phyloP scores from a whole-genome alignment of 352 stramenopile genomes.

The Phytophthora hibernalis region DNA sequence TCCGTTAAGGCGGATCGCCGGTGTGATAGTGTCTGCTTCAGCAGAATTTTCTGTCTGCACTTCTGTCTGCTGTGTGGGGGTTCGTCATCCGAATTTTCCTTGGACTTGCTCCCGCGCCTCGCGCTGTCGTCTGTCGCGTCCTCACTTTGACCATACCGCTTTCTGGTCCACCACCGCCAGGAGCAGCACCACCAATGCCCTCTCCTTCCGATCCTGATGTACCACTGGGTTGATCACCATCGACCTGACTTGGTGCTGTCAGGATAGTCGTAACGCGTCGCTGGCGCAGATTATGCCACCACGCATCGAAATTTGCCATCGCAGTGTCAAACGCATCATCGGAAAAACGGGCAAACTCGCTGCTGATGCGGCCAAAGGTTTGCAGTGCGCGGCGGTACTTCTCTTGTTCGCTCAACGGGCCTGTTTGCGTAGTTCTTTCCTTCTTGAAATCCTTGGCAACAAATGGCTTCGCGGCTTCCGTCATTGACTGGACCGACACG shows the following conservation, averaged over 20 bases:
- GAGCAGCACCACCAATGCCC: background rate
- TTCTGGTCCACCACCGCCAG: background rate
- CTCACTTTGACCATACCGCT: background rate
- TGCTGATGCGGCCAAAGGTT: conserved; percentile 3
- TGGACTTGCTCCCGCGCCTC: too few species aligned
- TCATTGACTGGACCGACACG: background rate
- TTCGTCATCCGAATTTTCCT: too few species aligned
- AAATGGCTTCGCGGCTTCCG: background rate
- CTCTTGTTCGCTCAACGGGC: background rate
- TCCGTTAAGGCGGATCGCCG: background rate
- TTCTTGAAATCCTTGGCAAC: background rate
- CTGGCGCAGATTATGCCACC: conserved; percentile 3
- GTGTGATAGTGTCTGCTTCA: background rate
- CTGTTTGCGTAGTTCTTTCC: too few species aligned
- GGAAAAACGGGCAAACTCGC: background rate
- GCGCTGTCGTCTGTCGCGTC: too few species aligned
- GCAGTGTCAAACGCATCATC: background rate
- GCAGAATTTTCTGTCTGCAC: background rate
- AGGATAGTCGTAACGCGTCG: background rate
- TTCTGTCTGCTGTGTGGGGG: background rate
- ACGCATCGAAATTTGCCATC: background rate
- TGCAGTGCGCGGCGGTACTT: background rate
- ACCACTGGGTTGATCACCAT: too few species aligned
- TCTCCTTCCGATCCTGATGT: too few species aligned
- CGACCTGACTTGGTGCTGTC: background rate